These are phyloP conservation scores for Vigna mungo DNA, from an alignment of 306 rosid genomes.

Conservation along the genomic window DNA sequence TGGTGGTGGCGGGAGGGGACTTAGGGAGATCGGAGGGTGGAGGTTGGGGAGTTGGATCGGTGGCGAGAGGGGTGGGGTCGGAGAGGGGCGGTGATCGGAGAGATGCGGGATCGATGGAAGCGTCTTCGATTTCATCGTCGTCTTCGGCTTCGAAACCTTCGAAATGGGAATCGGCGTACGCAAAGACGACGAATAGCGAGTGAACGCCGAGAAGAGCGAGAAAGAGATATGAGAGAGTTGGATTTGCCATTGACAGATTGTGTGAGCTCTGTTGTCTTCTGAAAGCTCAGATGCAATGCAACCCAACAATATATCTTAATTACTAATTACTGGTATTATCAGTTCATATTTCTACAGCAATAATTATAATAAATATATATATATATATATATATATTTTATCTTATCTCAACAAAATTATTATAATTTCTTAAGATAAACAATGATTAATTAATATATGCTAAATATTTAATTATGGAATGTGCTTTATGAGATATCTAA, in stretches of 20 bases:
- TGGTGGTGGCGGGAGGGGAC: slow-evolving; percentile 52
- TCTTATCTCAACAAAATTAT: too few species aligned
- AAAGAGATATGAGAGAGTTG: slow-evolving; percentile 31
- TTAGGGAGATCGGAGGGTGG: slow-evolving; percentile 54
- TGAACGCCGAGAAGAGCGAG: slow-evolving; percentile 13
- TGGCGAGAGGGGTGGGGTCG: slow-evolving; percentile 48
- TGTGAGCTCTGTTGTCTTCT: too few species aligned
- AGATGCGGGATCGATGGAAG: slow-evolving; percentile 54
- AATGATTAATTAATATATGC: too few species aligned
- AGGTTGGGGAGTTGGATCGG: slow-evolving; percentile 6
- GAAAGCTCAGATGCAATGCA: too few species aligned
- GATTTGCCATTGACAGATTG: slow-evolving; percentile 34
- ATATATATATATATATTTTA: too few species aligned
- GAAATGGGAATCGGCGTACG: slow-evolving; percentile 72
- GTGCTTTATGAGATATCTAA: too few species aligned
- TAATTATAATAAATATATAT: too few species aligned
- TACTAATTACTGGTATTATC: too few species aligned
- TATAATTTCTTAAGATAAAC: too few species aligned
- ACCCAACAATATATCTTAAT: too few species aligned
- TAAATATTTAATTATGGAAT: too few species aligned
- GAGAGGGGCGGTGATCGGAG: slow-evolving; percentile 69
- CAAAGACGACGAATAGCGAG: slow-evolving; percentile 4
- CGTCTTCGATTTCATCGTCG: slow-evolving; percentile 63
- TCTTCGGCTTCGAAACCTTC: slow-evolving; percentile 84
- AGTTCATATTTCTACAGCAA: too few species aligned